Conservation (phyloP, 169 alveolate genomes). For the Plasmodium cynomolgi region DNA sequence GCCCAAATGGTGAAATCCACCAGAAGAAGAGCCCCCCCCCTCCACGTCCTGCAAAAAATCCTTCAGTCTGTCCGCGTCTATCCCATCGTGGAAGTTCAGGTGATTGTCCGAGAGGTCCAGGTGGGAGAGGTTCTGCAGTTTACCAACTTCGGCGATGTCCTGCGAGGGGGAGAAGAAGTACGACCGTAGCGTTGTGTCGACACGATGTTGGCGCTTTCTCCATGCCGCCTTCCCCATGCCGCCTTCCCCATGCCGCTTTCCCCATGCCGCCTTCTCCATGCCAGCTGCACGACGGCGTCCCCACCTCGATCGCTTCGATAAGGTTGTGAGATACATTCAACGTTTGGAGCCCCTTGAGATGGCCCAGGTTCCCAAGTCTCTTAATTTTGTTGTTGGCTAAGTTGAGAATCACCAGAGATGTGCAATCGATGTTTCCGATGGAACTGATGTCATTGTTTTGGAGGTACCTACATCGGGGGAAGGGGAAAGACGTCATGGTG, state of each 20-base stretch:
- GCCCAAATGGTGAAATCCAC: background rate
- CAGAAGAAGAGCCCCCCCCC: background rate
- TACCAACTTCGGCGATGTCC: conserved; percentile 24
- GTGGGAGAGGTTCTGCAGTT: conserved; percentile 37
- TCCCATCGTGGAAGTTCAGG: conserved; percentile 1
- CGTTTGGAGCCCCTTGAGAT: conserved; percentile 35
- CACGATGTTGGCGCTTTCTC: background rate
- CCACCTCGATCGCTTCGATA: conserved; percentile 28
- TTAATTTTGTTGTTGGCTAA: conserved; percentile 91
- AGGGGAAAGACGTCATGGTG: no score
- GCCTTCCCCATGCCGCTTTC: background rate
- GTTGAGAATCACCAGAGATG: conserved; percentile 87
- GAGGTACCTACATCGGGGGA: conserved; percentile 75
- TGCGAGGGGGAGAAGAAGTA: background rate
- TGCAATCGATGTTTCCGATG: conserved; percentile 90
- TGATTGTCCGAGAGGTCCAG: conserved; percentile 33
- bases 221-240: background rate
- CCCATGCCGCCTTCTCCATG: background rate
- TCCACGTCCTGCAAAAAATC: background rate
- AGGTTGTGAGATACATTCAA: conserved; percentile 43
- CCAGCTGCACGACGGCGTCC: background rate
- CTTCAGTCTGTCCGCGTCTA: background rate
- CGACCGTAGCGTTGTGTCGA: background rate
- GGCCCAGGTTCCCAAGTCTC: conserved; percentile 76
- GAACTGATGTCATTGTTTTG: conserved; percentile 91